phyloP scores from a whole-genome alignment of 208 protist genomes.

The Leptomonas pyrrhocoris region DNA sequence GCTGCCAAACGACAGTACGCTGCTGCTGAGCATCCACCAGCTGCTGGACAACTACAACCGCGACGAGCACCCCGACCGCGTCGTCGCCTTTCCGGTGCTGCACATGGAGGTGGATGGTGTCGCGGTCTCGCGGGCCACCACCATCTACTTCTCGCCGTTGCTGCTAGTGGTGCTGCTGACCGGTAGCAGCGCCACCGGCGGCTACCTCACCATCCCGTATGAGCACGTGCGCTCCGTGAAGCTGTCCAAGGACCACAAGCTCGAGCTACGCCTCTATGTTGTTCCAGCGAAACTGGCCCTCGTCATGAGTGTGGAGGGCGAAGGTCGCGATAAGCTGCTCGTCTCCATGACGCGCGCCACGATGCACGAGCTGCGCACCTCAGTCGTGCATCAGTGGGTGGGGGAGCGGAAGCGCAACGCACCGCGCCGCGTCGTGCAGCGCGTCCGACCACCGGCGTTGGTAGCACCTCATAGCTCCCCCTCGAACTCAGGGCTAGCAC shows the following conservation, averaged over 20 bases:
- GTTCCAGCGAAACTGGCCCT: slow-evolving; percentile 64
- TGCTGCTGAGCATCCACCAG: slow-evolving; percentile 67
- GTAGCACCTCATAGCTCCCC: background rate
- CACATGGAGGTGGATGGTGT: slow-evolving; percentile 55
- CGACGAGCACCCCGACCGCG: slow-evolving; percentile 34
- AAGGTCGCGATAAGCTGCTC: slow-evolving; percentile 58
- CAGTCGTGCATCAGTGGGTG: slow-evolving; percentile 77
- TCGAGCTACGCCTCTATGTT: slow-evolving; percentile 69
- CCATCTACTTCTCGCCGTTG: slow-evolving; percentile 80
- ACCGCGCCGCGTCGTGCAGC: slow-evolving; percentile 29
- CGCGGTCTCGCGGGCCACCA: slow-evolving; percentile 70
- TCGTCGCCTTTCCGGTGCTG: slow-evolving; percentile 60
- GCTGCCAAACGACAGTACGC: slow-evolving; percentile 76
- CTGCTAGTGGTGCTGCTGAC: slow-evolving; percentile 75
- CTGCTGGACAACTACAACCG: slow-evolving; percentile 76
- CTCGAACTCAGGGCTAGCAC: background rate
- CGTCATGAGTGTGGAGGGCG: slow-evolving; percentile 51
- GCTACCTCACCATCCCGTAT: slow-evolving; percentile 85
- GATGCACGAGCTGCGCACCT: slow-evolving; percentile 53
- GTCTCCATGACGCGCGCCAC: slow-evolving; percentile 76
- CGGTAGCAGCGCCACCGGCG: slow-evolving; percentile 40
- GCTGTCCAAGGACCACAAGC: slow-evolving; percentile 71
- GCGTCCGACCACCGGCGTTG: background rate
- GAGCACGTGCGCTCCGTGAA: slow-evolving; percentile 86
- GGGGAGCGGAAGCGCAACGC: slow-evolving; percentile 71